Base-by-base conservation (phyloP, 192 early-diverging fungal genomes). In the Coemansia sp. region DNA sequence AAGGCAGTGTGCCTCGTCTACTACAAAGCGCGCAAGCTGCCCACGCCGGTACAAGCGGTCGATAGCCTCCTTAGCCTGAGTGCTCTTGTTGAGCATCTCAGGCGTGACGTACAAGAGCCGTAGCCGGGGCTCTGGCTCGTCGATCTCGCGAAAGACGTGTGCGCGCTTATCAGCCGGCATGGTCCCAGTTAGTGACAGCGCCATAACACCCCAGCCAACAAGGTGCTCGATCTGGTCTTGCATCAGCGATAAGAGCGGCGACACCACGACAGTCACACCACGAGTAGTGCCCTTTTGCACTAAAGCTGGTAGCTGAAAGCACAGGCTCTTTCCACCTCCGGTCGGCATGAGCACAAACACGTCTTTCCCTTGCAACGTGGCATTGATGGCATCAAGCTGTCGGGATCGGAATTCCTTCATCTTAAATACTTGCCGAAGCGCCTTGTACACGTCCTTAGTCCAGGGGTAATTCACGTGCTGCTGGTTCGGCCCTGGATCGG, bases 261-360 rank as follows among this genome's bases (percentile, higher is more conserved):
- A 96, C 7, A 99, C 86, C 2, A 99, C 95, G 28, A 96, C 63
- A 0, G 94, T 95, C 0, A 98, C 76, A 9, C 94, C 94, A 26
- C 73, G 68, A 12, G 89, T 92, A 6, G 50, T 61, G 63, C 85
- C 89, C 48, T 83, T 83, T 36, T 73, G 81, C n/a, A 94, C 59
- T 21, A 92, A 66, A 4, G 94, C 91, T 0, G 94, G 94, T 9
- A 98, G 83, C 81, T 95, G 94, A 70, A 96, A 99, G 75, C 96
- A 99, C 16, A 99, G 82, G 62, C 90, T 92, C 73, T 99, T 99
- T 2, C 96, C 96, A 0, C 94, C 95, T 41, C 96, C 96, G 1
- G 96, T 99, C 0, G 96, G 96, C 96, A 99, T 99, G n/a, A 99
- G 83, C 34, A 99, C 91, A 79, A 99, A 93, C 7, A 89, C 87